Evolutionary conservation across 148 eudicot species (phyloP), one percentile per base, ranked within the genome.

Genomic region (Simmondsia chinensis): DNA sequence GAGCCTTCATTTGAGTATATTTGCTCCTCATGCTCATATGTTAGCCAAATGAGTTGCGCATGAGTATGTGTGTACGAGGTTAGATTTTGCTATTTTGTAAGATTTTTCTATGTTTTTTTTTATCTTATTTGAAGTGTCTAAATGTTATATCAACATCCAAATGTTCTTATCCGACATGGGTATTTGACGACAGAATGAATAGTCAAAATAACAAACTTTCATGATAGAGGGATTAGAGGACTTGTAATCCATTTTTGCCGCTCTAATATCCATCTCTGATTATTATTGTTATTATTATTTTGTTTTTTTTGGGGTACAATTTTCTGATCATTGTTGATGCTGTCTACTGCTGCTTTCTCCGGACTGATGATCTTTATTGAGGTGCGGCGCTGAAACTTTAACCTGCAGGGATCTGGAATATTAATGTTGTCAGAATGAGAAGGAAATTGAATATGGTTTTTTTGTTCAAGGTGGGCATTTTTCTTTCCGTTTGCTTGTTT

Each of bases 261-360:
- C 26, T 40, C 12, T 30, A 30, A 40, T 5, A 37, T 37, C 19
- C 20, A 29, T n/a, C n/a, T n/a, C n/a, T n/a, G n/a, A n/a, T n/a
- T n/a, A n/a, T n/a, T n/a, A n/a, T n/a, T n/a, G n/a, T n/a, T n/a
- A n/a, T 23, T 43, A 10, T 27, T 26, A 2, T 9, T 22, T 4
- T 39, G 23, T 14, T 17, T 33, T 27, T 52, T 35, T 49, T 61
- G 49, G 30, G 65, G 62, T 27, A 83, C 45, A 62, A 78, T 75
- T 70, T 84, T 65, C 60, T 76, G 77, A 47, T 89, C 97, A 10
- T 77, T 93, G 60, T 89, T 43, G 36, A 89, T 42, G 16, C 78
- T 93, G 33, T 84, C 97, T 66, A 89, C 66, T 55, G 78, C 93
- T 47, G 85, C 93, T 64, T 71, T 56, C 51, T 81, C 80, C 39